Base-by-base conservation (phyloP, 2,329 filamentous ascomycete genomes). In the Elsinoe batatas region DNA sequence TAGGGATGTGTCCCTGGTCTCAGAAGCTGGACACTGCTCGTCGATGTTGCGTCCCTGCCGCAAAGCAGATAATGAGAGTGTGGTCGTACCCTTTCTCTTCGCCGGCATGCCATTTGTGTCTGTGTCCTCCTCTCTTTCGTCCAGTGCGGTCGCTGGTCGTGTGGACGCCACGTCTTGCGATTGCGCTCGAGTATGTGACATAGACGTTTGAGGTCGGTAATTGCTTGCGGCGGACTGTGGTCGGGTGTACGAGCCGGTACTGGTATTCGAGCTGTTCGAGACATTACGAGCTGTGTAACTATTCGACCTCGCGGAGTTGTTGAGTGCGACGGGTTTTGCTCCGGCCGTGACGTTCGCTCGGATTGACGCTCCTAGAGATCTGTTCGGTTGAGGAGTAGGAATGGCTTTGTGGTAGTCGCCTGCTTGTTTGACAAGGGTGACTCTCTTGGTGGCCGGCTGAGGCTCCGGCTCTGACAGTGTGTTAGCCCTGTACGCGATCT, bases 51-150 rank as follows among this genome's bases (percentile, higher is more conserved):
- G 10, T 37, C 22, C 36, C n/a, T 42, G 13, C 8, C 18, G 49
- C 62, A 65, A 57, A 54, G 59, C 42, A 53, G 57, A 56, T 59
- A 69, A 68, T 61, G 64, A 62, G 66, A 65, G 63, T 63, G 64
- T 61, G 63, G 61, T 67, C 74, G 68, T 80, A 80, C 78, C 76
- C 72, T 79, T 77, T 69, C 74, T 67, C 68, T 75, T 77, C 58
- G 71, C 71, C 56, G 58, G 56, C 35, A 57, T 18, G 55, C 58
- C 53, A 63, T 62, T 42, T 11, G 63, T 56, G 64, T 68, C 61
- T 69, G 74, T 62, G 65, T 58, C 36, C 64, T 65, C 58, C 58
- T 68, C 57, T 65, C 61, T 53, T 53, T 67, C 51, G 11, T 42
- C 58, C 18, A 54, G 13, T 11, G 49, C 53, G 38, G 58, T 55